Conservation (phyloP, 805 yeast species). For the Candida parachauliodes region DNA sequence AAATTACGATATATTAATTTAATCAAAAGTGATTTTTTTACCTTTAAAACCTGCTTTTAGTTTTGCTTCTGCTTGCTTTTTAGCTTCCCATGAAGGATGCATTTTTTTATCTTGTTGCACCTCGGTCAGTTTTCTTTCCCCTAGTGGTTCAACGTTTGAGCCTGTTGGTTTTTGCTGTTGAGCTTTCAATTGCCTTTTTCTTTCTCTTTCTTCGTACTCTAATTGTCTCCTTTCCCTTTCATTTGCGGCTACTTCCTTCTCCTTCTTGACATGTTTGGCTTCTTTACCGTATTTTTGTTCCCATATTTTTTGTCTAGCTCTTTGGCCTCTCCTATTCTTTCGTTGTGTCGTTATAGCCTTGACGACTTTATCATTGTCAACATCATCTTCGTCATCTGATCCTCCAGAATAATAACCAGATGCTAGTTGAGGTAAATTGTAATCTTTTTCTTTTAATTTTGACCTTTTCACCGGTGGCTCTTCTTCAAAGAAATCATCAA, state of each 20-base stretch:
- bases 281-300: constrained; percentile 78
- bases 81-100: constrained; percentile 99
- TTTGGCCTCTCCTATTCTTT: constrained; percentile 92
- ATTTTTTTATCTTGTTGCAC: constrained; percentile 19
- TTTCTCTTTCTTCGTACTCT: constrained; percentile 71
- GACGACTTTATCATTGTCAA: constrained; percentile 46
- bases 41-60: constrained; percentile 68
- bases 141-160: constrained; percentile 37
- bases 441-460: constrained; percentile 21
- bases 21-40: constrained; percentile 77
- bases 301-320: constrained; percentile 97
- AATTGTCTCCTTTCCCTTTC: constrained; percentile 57
- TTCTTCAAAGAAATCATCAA: constrained; percentile 39
- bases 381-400: constrained; percentile 56
- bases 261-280: constrained; percentile 81
- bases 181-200: constrained; percentile 59
- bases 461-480: constrained; percentile 17
- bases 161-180: constrained; percentile 33
- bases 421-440: constrained; percentile 62
- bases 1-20: constrained; percentile 18
- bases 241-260: constrained; percentile 49
- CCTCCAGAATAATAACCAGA: constrained; percentile 86
- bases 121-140: constrained; percentile 23
- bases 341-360: constrained; percentile 53
- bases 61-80: constrained; percentile 66